Evolutionary conservation across 306 rosid species (phyloP).

Genomic region (Rosa persica): DNA sequence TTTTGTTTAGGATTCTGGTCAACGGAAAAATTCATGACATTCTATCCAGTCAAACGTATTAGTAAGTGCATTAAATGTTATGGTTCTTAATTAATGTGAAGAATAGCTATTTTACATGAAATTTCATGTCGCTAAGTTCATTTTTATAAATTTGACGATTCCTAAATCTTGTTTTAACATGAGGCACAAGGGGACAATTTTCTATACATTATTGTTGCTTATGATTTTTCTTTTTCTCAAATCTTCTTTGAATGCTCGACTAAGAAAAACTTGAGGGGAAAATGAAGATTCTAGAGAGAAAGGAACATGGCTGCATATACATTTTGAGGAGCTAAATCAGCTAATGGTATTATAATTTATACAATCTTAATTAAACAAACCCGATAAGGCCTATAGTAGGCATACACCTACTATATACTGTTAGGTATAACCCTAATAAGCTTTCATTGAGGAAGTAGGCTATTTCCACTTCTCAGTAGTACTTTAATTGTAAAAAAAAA

Average conservation of each 20-base stretch:
- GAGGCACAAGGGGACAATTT: background rate
- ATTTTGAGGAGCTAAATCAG: background rate
- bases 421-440: background rate
- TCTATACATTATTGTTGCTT: background rate
- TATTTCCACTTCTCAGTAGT: background rate
- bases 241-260: constrained; percentile 1
- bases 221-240: background rate
- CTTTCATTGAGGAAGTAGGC: background rate
- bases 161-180: background rate
- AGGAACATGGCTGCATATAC: background rate
- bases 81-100: background rate
- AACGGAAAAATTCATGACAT: constrained; percentile 4
- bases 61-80: background rate
- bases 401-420: background rate
- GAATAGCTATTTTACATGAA: background rate
- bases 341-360: background rate
- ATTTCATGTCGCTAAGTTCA: background rate
- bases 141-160: background rate
- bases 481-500: background rate
- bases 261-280: background rate
- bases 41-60: constrained; percentile 16
- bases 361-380: background rate
- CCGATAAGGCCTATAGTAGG: background rate
- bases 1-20: constrained; percentile 4
- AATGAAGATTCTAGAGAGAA: background rate